phyloP scores from a whole-genome alignment of 2,329 filamentous ascomycete genomes.

The Epichloe typhina region DNA sequence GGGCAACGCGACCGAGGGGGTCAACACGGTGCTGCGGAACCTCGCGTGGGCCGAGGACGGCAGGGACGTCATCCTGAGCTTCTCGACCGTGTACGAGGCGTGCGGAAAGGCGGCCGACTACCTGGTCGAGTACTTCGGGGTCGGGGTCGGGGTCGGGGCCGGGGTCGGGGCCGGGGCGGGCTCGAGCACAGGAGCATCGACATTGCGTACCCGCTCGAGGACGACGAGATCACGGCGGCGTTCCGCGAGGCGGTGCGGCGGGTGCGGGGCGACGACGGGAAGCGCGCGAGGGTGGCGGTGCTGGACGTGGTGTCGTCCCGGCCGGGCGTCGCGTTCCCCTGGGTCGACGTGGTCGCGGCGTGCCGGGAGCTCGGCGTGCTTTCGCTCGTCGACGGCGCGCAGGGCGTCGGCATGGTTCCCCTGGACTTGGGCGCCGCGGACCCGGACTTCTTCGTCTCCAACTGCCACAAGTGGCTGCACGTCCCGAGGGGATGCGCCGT shows the following conservation, averaged over 20 bases:
- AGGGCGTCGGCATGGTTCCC: conserved; percentile 67
- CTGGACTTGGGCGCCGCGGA: conserved; percentile 54
- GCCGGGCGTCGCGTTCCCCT: conserved; percentile 71
- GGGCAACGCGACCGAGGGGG: conserved; percentile 63
- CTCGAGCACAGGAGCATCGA: conserved; percentile 40
- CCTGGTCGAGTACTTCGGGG: conserved; percentile 50
- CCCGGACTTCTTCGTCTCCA: conserved; percentile 77
- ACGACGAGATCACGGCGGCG: conserved; percentile 47
- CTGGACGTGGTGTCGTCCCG: conserved; percentile 73
- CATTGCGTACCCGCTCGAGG: conserved; percentile 55
- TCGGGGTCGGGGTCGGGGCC: too few relatives aligned
- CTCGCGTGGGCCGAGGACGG: conserved; percentile 54
- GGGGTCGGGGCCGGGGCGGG: conserved; percentile 8
- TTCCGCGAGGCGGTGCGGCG: conserved; percentile 47
- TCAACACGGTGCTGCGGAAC: conserved; percentile 71
- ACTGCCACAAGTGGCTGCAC: conserved; percentile 86
- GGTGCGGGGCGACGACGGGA: conserved; percentile 38
- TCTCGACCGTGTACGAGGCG: conserved; percentile 65
- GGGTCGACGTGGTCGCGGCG: conserved; percentile 47
- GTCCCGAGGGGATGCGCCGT: conserved; percentile 69
- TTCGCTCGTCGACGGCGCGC: conserved; percentile 72
- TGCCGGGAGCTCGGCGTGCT: conserved; percentile 57
- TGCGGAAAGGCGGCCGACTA: conserved; percentile 63
- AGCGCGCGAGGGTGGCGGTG: conserved; percentile 48
- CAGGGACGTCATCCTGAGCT: conserved; percentile 66